Base-by-base conservation (phyloP, 805 yeast species). In the Candida nemodendra region DNA sequence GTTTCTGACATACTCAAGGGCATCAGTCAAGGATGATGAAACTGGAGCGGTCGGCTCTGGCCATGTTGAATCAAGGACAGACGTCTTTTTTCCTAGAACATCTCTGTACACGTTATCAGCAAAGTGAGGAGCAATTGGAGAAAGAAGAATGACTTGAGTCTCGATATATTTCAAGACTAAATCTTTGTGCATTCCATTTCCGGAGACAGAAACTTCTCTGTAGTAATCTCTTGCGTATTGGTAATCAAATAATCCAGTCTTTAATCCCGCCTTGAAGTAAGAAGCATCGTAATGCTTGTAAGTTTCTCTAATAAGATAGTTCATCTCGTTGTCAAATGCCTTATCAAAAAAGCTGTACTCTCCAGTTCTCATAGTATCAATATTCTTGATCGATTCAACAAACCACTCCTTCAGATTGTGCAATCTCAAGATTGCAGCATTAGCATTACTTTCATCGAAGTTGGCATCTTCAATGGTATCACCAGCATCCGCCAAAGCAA, bases 401-500 rank as follows among this genome's bases (percentile, higher is more conserved):
- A 85, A 78, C 99, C 99, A 93, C 65, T 90, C 98, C 63, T 87
- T 91, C 64, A 91, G 74, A 38, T 87, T 91, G 64, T 77, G 84
- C 61, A 93, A 75, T 69, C 99, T 85, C 63, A 93, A 76, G 62
- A 93, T 90, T 18, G 98, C 97, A 32, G 99, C 96, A 58, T 93
- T 93, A 38, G 99, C 99, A 58, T 82, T 90, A 44, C 88, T 70
- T 69, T 93, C 99, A 57, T 93, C 99, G 59, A 93, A 86, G 72
- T 93, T 93, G 36, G 99, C 99, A 65, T 93, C 99, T 69, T 93
- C 99, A 51, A 89, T 79, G 29, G 93, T 73, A 62, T 93, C 99
- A 72, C 99, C 99, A 36, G 97, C 96, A 71, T 93, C 99, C 31
- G 98, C 99, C 49, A 93, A 71, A 4, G 99, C 97, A 62, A 93